Base-by-base conservation (phyloP, 1,139 yeast genomes). In the Yamadazyma triangularis region DNA sequence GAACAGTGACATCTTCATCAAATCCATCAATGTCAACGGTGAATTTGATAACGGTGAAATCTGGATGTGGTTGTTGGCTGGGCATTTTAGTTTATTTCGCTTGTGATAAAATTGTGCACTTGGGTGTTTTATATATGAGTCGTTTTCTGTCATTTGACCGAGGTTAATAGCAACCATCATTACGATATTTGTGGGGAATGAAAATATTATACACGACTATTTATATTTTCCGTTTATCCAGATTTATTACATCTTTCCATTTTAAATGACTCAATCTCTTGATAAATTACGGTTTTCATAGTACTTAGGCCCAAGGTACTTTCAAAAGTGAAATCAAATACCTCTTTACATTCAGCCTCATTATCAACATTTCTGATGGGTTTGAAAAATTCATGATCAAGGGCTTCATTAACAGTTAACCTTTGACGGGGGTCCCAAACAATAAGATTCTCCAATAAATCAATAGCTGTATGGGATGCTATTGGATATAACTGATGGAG, bases 271-370 rank as follows among this genome's bases (percentile, higher is more conserved):
- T 41, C 47, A 11, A 66, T 65, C 43, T 78, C 84, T 13, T 62
- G 60, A 32, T 64, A 7, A 18, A 18, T 18, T 18, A 18, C 9
- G 6, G 20, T 7, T 18, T 9, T 18, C 9, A 18, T 7, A 8
- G 24, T 6, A 8, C 6, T 7, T 7, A 6, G 7, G 7, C n/a
- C 24, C 7, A n/a, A 7, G 6, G 13, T 41, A 44, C 50, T 67
- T 49, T 83, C 93, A 50, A 78, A 80, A 20, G 76, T 65, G 43
- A 79, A 80, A 46, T 79, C 79, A 50, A 83, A 83, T 2, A 61
- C 51, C 4, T 58, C 57, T 0, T 48, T 44, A 35, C 79, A 66
- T 1, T 32, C 47, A 0, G 77, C 70, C 48, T 83, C 91, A 32
- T 70, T 73, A 10, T 59, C 55, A 0, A 40, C 30, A 39, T 71